Conservation (phyloP, 2,329 filamentous ascomycete species). For the Aspergillus bombycis region DNA sequence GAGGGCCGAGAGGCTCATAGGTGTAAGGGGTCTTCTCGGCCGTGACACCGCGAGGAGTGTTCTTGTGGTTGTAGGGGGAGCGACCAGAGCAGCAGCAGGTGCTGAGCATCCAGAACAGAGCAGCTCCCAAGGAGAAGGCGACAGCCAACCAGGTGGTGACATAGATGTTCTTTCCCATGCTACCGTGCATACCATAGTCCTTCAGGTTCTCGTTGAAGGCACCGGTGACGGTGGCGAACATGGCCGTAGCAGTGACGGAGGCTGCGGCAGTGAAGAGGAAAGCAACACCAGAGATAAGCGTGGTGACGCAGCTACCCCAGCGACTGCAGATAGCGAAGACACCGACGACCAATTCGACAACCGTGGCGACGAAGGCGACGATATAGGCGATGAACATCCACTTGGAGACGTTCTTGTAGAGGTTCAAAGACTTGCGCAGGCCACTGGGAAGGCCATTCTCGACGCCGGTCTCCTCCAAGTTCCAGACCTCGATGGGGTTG, state of each 20-base stretch:
- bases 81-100: constrained; percentile 87
- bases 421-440: constrained; percentile 68
- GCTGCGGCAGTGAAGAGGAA: constrained; percentile 64
- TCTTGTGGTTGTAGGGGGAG: constrained; percentile 51
- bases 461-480: constrained; percentile 58
- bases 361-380: constrained; percentile 70
- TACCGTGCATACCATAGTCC: constrained; percentile 70
- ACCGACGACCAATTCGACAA: constrained; percentile 73
- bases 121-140: constrained; percentile 73
- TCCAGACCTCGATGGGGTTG: constrained; percentile 68
- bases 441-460: constrained; percentile 69
- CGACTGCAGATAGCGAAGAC: constrained; percentile 82
- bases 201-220: constrained; percentile 69
- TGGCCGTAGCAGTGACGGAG: constrained; percentile 73
- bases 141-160: constrained; percentile 77
- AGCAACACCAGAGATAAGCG: constrained; percentile 67
- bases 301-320: constrained; percentile 79
- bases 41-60: constrained; percentile 46
- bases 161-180: constrained; percentile 71
- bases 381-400: constrained; percentile 86
- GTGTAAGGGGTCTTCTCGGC: constrained; percentile 65
- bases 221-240: constrained; percentile 71
- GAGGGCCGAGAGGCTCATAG: constrained; percentile 57
- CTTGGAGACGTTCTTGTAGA: constrained; percentile 73
- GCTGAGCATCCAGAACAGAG: constrained; percentile 88